These are phyloP conservation scores for Venturia effusa DNA, from an alignment of 2,329 filamentous ascomycete genomes.

Conservation along the genomic window DNA sequence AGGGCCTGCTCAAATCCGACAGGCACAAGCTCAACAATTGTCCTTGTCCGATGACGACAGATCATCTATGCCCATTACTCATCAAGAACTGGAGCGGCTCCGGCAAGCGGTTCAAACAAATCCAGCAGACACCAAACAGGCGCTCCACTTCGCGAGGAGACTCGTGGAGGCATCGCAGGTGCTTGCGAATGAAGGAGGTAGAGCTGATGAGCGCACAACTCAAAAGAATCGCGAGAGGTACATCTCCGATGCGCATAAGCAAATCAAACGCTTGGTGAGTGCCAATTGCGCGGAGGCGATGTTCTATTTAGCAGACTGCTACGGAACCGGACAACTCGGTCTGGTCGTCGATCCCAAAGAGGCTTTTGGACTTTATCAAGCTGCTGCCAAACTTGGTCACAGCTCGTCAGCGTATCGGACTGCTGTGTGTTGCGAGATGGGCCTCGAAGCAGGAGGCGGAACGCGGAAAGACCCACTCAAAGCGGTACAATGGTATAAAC, in stretches of 20 bases:
- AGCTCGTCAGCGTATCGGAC: constrained; percentile 83
- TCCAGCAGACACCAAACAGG: constrained; percentile 59
- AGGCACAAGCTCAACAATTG: constrained; percentile 6
- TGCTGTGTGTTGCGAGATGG: constrained; percentile 94
- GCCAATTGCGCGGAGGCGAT: constrained; percentile 72
- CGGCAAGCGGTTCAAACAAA: constrained; percentile 59
- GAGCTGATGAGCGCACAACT: constrained; percentile 53
- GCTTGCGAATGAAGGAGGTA: constrained; percentile 64
- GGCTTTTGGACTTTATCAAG: constrained; percentile 87
- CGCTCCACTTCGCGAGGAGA: constrained; percentile 68
- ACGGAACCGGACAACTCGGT: constrained; percentile 71
- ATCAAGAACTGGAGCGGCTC: constrained; percentile 65
- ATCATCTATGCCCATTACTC: constrained; percentile 53
- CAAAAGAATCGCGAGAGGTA: constrained; percentile 68
- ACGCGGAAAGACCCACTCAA: constrained; percentile 85
- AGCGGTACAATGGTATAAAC: constrained; percentile 96
- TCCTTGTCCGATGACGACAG: constrained; percentile 14
- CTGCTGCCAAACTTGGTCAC: constrained; percentile 82
- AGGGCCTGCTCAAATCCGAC: constrained; percentile 7
- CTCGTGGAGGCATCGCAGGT: constrained; percentile 75
- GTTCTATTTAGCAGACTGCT: constrained; percentile 86
- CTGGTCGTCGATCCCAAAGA: constrained; percentile 77
- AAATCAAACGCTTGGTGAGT: constrained; percentile 75
- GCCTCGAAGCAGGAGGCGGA: constrained; percentile 85
- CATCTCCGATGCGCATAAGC: constrained; percentile 75